Evolutionary conservation across 2,329 filamentous ascomycete species (phyloP).

Genomic region (Lachnellula subtilissima): DNA sequence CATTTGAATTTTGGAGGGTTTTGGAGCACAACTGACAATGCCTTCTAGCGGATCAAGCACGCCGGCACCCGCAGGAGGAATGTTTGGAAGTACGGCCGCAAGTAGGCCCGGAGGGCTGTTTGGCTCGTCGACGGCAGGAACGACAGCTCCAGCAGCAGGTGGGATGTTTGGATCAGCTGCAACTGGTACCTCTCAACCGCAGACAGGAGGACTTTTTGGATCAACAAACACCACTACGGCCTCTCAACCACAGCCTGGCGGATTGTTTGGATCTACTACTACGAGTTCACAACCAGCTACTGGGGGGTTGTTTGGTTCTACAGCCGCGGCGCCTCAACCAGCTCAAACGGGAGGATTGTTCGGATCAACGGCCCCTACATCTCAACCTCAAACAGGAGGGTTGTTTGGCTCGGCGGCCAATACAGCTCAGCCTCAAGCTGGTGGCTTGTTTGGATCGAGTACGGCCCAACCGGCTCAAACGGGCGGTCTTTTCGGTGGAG

Average conservation of each 20-base stretch:
- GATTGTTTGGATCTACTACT: constrained; percentile 26
- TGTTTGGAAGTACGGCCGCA: constrained; percentile 29
- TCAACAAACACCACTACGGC: constrained; percentile 1
- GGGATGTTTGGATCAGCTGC: constrained; percentile 23
- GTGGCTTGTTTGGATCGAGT: constrained; percentile 27
- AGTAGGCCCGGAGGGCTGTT: constrained; percentile 31
- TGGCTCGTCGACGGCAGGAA: constrained; percentile 22
- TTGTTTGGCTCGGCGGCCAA: constrained; percentile 28
- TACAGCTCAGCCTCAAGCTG: constrained; percentile 17
- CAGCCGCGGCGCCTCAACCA: constrained; percentile 13
- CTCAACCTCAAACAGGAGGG: constrained; percentile 19
- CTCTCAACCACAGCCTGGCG: constrained; percentile 17
- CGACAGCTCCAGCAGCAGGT: constrained; percentile 17
- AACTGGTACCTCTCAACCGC: constrained; percentile 8
- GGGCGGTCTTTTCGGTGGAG: constrained; percentile 26
- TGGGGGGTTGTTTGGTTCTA: constrained; percentile 32
- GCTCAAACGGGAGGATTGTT: constrained; percentile 29
- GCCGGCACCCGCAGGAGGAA: constrained; percentile 25
- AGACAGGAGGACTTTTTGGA: constrained; percentile 29
- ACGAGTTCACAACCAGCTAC: constrained; percentile 15
- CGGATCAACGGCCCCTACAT: constrained; percentile 20
- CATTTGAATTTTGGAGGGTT: constrained; percentile 25
- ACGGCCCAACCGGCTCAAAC: constrained; percentile 26
- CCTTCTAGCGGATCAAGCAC: constrained; percentile 26
- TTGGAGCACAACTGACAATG: constrained; percentile 15